Percentiles rank a stretch among this genome's conserved stretches.
Conservation (phyloP, 78 protist genomes). For the Dictyostelium citrinum region DNA sequence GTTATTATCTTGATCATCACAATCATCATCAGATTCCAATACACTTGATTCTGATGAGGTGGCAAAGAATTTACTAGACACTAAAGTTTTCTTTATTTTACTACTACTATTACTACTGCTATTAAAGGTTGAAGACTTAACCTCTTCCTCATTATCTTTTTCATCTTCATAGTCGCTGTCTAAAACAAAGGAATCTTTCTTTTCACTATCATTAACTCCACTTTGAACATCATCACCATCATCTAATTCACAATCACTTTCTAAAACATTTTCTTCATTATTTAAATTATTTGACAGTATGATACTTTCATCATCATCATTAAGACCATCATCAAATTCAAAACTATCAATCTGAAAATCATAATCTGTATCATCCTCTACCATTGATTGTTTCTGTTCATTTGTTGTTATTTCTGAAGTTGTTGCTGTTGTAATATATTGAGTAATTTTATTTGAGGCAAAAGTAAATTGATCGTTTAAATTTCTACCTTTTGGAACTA, state of each 20-base stretch:
- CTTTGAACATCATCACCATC: neutral
- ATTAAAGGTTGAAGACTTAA: neutral
- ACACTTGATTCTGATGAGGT: neutral
- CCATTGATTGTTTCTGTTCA: neutral
- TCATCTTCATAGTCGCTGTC: slow-evolving; percentile 47
- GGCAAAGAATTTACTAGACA: neutral
- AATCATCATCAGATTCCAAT: neutral
- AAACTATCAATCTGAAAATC: neutral
- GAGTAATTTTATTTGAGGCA: slow-evolving; percentile 1
- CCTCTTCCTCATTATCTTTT: neutral
- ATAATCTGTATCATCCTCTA: neutral
- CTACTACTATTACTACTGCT: neutral
- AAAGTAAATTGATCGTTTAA: neutral
- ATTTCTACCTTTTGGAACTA: neutral
- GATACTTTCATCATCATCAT: neutral
- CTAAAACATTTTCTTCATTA: neutral
- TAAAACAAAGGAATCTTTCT: neutral
- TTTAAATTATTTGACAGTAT: neutral
- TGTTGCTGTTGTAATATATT: neutral
- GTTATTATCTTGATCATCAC: neutral
- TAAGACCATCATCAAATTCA: neutral
- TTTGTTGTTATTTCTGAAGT: neutral
- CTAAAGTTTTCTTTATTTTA: neutral
- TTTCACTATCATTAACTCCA: neutral
- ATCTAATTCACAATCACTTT: neutral